A percentile compares a stretch with the other conserved stretches of the same genome.
Conservation (phyloP, 352 stramenopile genomes). For the Thraustochytrium sp. region DNA sequence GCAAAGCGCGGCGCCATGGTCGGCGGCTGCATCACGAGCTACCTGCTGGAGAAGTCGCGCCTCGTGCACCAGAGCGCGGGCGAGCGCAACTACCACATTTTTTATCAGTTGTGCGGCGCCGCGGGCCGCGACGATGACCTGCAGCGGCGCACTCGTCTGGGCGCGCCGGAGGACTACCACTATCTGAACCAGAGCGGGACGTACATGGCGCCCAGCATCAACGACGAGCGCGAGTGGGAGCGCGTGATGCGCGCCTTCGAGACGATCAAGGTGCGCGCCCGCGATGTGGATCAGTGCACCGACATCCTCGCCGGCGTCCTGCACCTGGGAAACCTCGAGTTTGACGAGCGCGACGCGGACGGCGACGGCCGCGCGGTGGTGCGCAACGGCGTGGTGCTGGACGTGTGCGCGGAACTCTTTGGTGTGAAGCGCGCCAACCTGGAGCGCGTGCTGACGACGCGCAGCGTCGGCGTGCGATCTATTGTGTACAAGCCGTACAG, state of each 20-base stretch:
- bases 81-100: slow-evolving; percentile 84
- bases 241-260: slow-evolving; percentile 67
- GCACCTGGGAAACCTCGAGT: slow-evolving; percentile 72
- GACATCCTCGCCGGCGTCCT: slow-evolving; percentile 69
- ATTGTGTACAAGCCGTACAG: slow-evolving; percentile 60
- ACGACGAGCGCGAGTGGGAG: slow-evolving; percentile 67
- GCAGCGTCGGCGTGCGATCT: slow-evolving; percentile 54
- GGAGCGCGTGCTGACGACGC: slow-evolving; percentile 63
- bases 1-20: slow-evolving; percentile 60
- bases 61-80: slow-evolving; percentile 69
- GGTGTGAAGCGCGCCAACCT: background rate
- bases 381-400: background rate
- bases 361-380: slow-evolving; percentile 60
- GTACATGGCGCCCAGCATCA: slow-evolving; percentile 52
- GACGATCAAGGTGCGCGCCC: slow-evolving; percentile 63
- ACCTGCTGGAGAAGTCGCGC: slow-evolving; percentile 81
- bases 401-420: slow-evolving; percentile 54
- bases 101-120: slow-evolving; percentile 73
- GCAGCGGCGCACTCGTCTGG: slow-evolving; percentile 53
- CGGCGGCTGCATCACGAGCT: slow-evolving; percentile 77
- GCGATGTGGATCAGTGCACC: slow-evolving; percentile 70
- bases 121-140: slow-evolving; percentile 9
- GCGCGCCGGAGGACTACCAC: slow-evolving; percentile 62
- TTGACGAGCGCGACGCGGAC: slow-evolving; percentile 60
- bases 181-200: slow-evolving; percentile 75